Evolutionary conservation across 768 basidiomycete species (phyloP).

Genomic region (Podaxis sp.): DNA sequence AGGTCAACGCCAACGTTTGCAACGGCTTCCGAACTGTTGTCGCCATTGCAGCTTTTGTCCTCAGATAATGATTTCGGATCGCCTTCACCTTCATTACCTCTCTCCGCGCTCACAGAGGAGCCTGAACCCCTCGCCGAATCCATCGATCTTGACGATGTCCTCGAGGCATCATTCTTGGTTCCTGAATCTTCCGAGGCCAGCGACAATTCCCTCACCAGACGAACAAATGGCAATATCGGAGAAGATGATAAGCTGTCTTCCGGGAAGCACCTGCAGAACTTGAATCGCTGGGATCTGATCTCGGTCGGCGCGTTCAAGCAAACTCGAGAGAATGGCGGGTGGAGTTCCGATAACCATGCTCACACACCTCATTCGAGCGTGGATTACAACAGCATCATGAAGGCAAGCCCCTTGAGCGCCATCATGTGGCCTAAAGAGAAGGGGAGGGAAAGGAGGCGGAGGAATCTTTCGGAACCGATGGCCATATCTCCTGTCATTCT

Average conservation of each 20-base stretch:
- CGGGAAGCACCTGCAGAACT: slow-evolving; percentile 43
- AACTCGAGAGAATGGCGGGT: slow-evolving; percentile 40
- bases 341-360: slow-evolving; percentile 34
- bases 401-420: slow-evolving; percentile 53
- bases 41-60: slow-evolving; percentile 12
- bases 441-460: slow-evolving; percentile 28
- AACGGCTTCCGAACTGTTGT: slow-evolving; percentile 10
- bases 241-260: slow-evolving; percentile 33
- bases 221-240: neutral
- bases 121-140: slow-evolving; percentile 42
- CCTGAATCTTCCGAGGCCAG: slow-evolving; percentile 39
- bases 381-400: slow-evolving; percentile 51
- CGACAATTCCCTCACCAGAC: neutral
- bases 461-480: slow-evolving; percentile 28
- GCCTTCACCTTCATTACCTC: slow-evolving; percentile 14
- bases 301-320: slow-evolving; percentile 74
- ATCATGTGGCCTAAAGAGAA: slow-evolving; percentile 52
- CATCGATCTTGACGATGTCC: slow-evolving; percentile 72
- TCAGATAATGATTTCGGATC: slow-evolving; percentile 13
- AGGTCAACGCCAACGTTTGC: slow-evolving; percentile 25
- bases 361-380: slow-evolving; percentile 31
- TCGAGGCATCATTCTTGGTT: slow-evolving; percentile 72
- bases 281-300: slow-evolving; percentile 73
- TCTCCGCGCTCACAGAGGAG: slow-evolving; percentile 27
- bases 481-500: slow-evolving; percentile 52